Evolutionary conservation across 139 green algal genomes (phyloP), one percentile per base, ranked within the genome.

Genomic region (Picochlorum sp.): DNA sequence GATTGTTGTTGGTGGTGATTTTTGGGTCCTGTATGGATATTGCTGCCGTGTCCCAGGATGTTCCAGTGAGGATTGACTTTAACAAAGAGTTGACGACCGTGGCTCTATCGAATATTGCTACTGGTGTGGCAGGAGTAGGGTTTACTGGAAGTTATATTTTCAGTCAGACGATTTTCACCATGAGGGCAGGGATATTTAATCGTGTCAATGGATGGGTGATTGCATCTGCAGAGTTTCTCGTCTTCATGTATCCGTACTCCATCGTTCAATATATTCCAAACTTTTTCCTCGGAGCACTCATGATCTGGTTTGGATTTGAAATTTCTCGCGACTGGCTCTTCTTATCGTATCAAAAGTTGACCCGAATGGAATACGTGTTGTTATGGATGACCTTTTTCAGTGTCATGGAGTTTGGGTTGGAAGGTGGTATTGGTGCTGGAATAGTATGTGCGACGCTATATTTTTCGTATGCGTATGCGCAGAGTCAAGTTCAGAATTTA

Each of bases 301-400:
- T 93, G 69, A 60, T 87, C 0, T 85, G 84, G 78, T 89, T 95
- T 72, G 88, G 84, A 32, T 56, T 87, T 7, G 83, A 91, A 46
- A 91, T 93, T 73, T 58, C 30, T 41, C 24, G 58, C 0, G 82
- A 89, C 74, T 88, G 82, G 82, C 74, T 88, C 24, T 52, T 88
- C 7, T 57, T 83, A n/a, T 71, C 56, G 16, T 78, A 51, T 74
- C 56, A 46, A 21, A 84, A 84, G 69, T 69, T 89, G 44, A 82
- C 75, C 0, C 63, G 14, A 26, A 62, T 62, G 52, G 87, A 94
- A 80, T 94, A 89, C 59, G 38, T 75, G 20, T 74, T 94, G 65
- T 70, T 92, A 60, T 82, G 80, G 79, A 26, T 65, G 2, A 87
- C 81, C 6, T 94, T 90, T 61, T 7, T 71, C 1, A 66, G 70